phyloP scores from a whole-genome alignment of 148 eudicot genomes.

The Chenopodium album region DNA sequence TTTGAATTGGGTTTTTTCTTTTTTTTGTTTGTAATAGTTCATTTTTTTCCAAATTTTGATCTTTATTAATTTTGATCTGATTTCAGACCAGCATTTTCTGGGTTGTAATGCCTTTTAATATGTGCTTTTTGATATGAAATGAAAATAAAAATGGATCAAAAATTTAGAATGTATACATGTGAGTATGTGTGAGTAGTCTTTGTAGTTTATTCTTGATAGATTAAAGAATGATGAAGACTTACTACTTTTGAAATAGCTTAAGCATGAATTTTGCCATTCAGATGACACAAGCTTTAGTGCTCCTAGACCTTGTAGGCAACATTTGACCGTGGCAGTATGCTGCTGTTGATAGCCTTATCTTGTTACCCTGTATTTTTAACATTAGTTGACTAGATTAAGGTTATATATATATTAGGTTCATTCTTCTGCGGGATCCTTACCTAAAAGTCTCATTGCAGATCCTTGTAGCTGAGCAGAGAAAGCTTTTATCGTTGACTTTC shows the following conservation, averaged over 20 bases:
- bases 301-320: not conserved
- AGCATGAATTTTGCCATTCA: not conserved
- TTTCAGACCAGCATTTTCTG: not conserved
- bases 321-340: not conserved
- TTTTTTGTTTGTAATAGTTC: too few relatives aligned
- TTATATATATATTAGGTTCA: not conserved
- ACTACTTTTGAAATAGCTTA: not conserved
- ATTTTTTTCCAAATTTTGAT: too few relatives aligned
- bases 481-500: not conserved
- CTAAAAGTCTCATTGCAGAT: slow-evolving; percentile 17
- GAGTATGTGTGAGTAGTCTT: too few relatives aligned
- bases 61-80: not conserved
- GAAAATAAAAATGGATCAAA: too few relatives aligned
- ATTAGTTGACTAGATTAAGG: not conserved
- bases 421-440: not conserved
- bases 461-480: not conserved
- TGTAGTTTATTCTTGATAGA: too few relatives aligned
- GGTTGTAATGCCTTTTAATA: too few relatives aligned
- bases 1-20: not conserved
- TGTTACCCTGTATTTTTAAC: not conserved
- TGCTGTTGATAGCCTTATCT: not conserved
- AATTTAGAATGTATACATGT: too few relatives aligned
- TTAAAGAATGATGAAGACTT: not conserved
- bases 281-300: not conserved
- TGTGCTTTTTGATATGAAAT: too few relatives aligned